These are phyloP conservation scores for Toxoplasma gondii DNA, from an alignment of 169 alveolate species.

Conservation along the genomic window DNA sequence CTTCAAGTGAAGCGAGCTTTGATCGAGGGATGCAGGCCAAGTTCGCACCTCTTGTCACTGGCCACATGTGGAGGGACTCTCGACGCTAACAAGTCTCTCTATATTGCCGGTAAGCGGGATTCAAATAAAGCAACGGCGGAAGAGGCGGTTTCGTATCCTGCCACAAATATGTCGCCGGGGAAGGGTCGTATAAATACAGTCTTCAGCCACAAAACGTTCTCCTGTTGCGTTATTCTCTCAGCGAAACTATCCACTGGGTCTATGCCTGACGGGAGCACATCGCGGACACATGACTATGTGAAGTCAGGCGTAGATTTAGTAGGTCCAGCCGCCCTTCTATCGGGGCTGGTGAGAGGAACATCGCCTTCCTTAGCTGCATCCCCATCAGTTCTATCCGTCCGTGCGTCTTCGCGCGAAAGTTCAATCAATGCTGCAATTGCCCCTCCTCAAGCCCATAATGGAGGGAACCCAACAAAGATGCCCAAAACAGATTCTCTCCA, in stretches of 20 bases:
- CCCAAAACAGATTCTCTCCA: neutral
- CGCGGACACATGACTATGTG: neutral
- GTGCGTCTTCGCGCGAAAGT: neutral
- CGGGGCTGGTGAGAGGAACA: neutral
- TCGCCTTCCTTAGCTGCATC: neutral
- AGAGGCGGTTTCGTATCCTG: neutral
- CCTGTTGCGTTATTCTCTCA: neutral
- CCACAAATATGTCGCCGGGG: neutral
- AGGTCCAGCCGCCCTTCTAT: neutral
- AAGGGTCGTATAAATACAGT: neutral
- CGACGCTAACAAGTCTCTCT: conserved; percentile 34
- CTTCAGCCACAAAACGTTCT: neutral
- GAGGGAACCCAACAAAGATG: neutral
- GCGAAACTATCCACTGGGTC: neutral
- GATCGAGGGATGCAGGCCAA: conserved; percentile 69
- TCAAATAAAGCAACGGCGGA: neutral
- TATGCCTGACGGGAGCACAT: neutral
- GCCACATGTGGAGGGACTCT: conserved; percentile 65
- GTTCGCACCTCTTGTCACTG: conserved; percentile 40
- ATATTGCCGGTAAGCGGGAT: conserved; percentile 57
- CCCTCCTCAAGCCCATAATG: neutral
- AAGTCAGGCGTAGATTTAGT: neutral
- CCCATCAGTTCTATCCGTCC: neutral
- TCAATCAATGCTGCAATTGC: neutral
- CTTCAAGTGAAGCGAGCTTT: conserved; percentile 67